phyloP scores from a whole-genome alignment of 805 yeast genomes.

The Starmera amethionina region DNA sequence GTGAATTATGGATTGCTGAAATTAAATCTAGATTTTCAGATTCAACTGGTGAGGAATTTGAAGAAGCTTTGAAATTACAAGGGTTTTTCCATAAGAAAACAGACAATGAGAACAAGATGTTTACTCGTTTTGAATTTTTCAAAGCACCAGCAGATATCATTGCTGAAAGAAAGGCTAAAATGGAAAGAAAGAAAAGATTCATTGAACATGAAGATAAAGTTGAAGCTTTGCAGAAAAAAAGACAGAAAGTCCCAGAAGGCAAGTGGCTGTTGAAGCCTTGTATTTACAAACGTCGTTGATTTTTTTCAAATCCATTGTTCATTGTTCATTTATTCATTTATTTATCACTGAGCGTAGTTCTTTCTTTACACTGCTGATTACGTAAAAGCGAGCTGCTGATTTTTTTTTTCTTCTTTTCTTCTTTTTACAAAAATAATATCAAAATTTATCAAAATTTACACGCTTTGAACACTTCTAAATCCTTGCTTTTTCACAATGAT shows the following conservation, averaged over 20 bases:
- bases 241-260: constrained; percentile 58
- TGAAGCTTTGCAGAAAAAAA: constrained; percentile 46
- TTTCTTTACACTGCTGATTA: too few species aligned
- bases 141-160: constrained; percentile 69
- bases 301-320: neutral
- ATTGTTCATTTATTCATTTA: too few species aligned
- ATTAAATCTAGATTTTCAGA: constrained; percentile 87
- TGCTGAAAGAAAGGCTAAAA: constrained; percentile 49
- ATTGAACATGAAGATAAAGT: constrained; percentile 60
- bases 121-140: constrained; percentile 87
- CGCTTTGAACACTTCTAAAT: too few species aligned
- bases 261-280: constrained; percentile 92
- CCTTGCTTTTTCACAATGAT: neutral
- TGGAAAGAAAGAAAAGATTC: constrained; percentile 55
- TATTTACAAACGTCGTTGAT: constrained; percentile 77
- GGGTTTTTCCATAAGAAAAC: constrained; percentile 88
- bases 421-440: neutral
- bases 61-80: constrained; percentile 57
- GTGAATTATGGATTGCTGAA: constrained; percentile 96
- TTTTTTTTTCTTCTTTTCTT: neutral
- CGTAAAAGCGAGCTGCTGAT: neutral
- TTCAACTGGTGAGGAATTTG: constrained; percentile 69
- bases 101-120: constrained; percentile 85
- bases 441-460: too few species aligned
- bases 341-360: too few species aligned